These are phyloP conservation scores for Byssoonygena ceratinophila DNA, from an alignment of 2,329 filamentous ascomycete genomes.

Conservation along the genomic window DNA sequence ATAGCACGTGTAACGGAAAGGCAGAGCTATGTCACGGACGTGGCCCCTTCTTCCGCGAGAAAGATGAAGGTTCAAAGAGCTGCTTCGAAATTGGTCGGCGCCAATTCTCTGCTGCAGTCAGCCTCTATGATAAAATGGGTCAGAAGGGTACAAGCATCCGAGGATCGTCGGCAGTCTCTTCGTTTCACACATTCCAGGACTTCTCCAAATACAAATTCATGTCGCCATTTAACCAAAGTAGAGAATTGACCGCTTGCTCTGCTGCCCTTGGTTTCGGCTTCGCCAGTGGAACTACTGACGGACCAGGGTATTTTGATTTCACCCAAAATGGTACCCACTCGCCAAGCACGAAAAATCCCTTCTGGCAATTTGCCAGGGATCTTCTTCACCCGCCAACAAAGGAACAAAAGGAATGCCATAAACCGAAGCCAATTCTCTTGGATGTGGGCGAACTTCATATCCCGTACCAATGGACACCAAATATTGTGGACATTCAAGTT, in stretches of 20 bases:
- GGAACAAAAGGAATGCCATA: constrained; percentile 65
- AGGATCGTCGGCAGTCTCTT: constrained; percentile 57
- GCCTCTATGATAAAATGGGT: constrained; percentile 48
- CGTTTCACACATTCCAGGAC: constrained; percentile 77
- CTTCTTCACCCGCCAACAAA: constrained; percentile 59
- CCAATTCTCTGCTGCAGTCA: constrained; percentile 36
- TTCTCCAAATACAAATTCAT: constrained; percentile 65
- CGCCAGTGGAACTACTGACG: constrained; percentile 83
- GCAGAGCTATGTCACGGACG: constrained; percentile 38
- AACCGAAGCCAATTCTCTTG: constrained; percentile 71
- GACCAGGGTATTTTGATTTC: constrained; percentile 85
- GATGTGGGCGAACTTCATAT: constrained; percentile 70
- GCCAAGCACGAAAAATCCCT: constrained; percentile 58
- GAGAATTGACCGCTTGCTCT: constrained; percentile 57
- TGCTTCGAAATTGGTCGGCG: constrained; percentile 41
- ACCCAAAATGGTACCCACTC: constrained; percentile 70
- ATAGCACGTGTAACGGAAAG: constrained; percentile 61
- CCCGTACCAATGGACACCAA: constrained; percentile 82
- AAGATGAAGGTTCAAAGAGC: constrained; percentile 39
- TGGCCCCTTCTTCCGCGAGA: constrained; percentile 36
- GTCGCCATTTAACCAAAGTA: constrained; percentile 56
- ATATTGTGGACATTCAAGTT: constrained; percentile 79
- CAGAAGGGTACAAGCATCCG: constrained; percentile 34
- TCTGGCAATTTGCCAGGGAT: constrained; percentile 68
- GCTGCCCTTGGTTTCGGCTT: constrained; percentile 87